phyloP scores from a whole-genome alignment of 139 green algal genomes.

The Eudorina sp. region DNA sequence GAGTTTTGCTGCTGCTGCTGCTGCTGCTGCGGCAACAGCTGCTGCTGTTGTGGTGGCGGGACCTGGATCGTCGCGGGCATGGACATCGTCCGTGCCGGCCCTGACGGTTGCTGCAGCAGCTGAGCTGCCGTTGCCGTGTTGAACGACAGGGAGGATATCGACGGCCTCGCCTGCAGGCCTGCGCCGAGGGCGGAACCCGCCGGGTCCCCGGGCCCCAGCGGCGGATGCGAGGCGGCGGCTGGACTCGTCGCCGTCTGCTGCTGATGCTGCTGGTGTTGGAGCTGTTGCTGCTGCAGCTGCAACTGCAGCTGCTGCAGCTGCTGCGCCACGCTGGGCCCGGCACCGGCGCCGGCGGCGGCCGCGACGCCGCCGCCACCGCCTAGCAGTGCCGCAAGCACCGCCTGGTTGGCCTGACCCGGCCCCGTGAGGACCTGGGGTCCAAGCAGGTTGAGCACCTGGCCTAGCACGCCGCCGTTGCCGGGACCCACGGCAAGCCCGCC shows the following conservation, averaged over 20 bases:
- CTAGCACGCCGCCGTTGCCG: background rate
- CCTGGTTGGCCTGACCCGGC: background rate
- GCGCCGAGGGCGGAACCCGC: no score
- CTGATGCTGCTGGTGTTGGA: background rate
- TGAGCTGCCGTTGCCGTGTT: no score
- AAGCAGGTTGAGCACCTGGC: background rate
- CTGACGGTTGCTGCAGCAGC: no score
- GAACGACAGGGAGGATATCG: no score
- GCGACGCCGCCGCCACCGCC: background rate
- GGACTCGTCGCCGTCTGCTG: background rate
- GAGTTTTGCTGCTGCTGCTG: constrained; percentile 10
- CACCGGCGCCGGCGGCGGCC: background rate
- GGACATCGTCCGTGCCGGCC: no score
- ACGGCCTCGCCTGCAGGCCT: no score
- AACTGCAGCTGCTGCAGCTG: background rate
- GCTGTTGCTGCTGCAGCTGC: background rate
- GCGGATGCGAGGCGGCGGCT: background rate
- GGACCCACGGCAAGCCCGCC: background rate
- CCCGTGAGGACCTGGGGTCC: constrained; percentile 1
- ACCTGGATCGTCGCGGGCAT: no score
- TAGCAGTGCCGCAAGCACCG: background rate
- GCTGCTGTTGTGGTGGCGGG: background rate
- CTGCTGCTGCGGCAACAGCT: background rate
- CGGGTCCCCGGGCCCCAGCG: no score
- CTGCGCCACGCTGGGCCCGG: background rate